These are phyloP conservation scores for Solanum aculeatissimum DNA, from an alignment of 305 asterid species.

Conservation along the genomic window DNA sequence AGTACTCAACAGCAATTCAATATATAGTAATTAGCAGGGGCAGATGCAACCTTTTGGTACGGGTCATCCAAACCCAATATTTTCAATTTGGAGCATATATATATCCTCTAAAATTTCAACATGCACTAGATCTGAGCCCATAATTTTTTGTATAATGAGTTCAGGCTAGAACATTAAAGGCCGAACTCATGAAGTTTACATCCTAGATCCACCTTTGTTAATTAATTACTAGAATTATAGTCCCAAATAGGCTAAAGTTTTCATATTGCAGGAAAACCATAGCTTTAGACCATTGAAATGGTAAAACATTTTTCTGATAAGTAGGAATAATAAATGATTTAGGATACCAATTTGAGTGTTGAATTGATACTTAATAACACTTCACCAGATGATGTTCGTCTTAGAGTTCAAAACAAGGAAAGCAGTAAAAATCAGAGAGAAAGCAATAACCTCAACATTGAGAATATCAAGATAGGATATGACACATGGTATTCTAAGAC, in stretches of 20 bases:
- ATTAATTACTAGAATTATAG: background rate
- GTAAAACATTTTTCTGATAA: background rate
- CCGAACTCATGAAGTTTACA: background rate
- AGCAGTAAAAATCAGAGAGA: background rate
- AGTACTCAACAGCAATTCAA: background rate
- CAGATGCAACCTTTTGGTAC: background rate
- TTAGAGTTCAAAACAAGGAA: background rate
- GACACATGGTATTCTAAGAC: background rate
- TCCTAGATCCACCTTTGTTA: background rate
- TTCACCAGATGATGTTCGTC: background rate
- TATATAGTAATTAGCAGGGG: background rate
- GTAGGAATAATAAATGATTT: background rate
- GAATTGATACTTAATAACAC: background rate
- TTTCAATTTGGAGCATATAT: background rate
- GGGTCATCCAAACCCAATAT: background rate
- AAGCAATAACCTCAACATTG: background rate
- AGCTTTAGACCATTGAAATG: background rate
- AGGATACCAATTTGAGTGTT: background rate
- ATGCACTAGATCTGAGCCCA: background rate
- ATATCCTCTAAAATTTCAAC: background rate
- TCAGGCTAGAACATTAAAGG: background rate
- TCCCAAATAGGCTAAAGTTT: background rate
- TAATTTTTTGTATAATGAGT: background rate
- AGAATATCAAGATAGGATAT: background rate
- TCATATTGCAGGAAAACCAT: background rate